Evolutionary conservation across 106 monocot species (phyloP).

Genomic region (Posidonia australis): DNA sequence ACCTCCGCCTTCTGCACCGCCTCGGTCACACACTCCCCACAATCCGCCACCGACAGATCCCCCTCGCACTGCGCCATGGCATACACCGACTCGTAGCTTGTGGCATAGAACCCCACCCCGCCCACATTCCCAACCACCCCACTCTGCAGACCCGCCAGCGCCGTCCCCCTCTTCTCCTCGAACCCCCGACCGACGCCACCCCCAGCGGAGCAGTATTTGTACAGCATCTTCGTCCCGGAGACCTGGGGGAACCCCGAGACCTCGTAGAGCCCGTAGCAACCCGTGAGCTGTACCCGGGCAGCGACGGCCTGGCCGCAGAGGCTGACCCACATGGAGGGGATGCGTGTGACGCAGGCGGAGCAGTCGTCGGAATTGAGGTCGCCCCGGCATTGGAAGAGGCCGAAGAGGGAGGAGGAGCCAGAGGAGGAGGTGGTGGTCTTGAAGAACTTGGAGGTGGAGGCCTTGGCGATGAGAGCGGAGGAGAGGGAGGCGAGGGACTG

Average conservation of each 20-base stretch:
- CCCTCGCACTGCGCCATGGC: conserved; percentile 97
- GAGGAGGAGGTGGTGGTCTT: conserved; percentile 53
- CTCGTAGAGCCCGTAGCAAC: conserved; percentile 86
- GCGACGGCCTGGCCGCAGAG: conserved; percentile 66
- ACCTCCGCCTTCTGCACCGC: conserved; percentile 91
- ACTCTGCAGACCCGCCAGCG: conserved; percentile 63
- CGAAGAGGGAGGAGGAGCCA: conserved; percentile 29
- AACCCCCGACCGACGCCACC: conserved; percentile 27
- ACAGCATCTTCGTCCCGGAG: conserved; percentile 41
- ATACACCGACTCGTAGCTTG: conserved; percentile 62
- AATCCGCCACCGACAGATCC: conserved; percentile 65
- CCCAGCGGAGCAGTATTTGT: conserved; percentile 10
- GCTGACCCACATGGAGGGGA: conserved; percentile 41
- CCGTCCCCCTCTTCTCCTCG: conserved; percentile 69
- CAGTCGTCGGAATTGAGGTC: conserved; percentile 64
- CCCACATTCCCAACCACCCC: conserved; percentile 15
- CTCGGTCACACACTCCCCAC: conserved; percentile 64
- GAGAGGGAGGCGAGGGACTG: conserved; percentile 48
- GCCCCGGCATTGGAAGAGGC: conserved; percentile 94
- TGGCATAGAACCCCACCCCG: conserved; percentile 59
- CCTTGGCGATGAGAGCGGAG: conserved; percentile 42
- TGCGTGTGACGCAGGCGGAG: conserved; percentile 53
- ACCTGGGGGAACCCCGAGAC: conserved; percentile 71
- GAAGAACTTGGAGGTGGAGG: conserved; percentile 62
- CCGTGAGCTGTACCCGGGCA: conserved; percentile 73